These are phyloP conservation scores for Ramaria sp. DNA, from an alignment of 768 basidiomycete genomes.

Conservation along the genomic window DNA sequence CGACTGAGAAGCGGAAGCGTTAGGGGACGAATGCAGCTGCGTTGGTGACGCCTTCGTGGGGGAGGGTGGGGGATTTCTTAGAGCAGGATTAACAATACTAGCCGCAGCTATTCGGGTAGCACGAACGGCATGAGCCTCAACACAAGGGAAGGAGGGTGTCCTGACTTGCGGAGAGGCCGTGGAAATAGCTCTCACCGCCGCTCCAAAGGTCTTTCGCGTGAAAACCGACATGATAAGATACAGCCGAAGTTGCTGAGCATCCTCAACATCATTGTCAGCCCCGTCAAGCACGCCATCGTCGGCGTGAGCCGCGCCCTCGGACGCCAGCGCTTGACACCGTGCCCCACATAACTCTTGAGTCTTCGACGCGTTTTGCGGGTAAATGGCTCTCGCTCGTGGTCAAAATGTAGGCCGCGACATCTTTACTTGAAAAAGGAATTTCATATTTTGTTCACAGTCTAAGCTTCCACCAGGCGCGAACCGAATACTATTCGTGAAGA, in stretches of 20 bases:
- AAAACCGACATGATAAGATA: not conserved
- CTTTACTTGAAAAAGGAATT: not conserved
- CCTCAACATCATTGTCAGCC: not conserved
- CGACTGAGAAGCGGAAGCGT: not conserved
- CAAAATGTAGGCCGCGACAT: not conserved
- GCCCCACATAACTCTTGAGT: not conserved
- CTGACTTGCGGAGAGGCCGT: not conserved
- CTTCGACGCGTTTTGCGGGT: not conserved
- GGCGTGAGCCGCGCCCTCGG: not conserved
- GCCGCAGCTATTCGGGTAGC: slow-evolving; percentile 41
- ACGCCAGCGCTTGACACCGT: not conserved
- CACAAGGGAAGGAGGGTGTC: slow-evolving; percentile 50
- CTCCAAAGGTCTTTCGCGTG: not conserved
- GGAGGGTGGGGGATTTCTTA: slow-evolving; percentile 15
- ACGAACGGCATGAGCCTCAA: slow-evolving; percentile 69
- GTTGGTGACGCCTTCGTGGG: slow-evolving; percentile 2
- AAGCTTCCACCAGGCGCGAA: slow-evolving; percentile 91
- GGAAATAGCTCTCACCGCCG: not conserved
- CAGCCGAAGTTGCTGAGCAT: not conserved
- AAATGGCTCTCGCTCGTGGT: slow-evolving; percentile 8
- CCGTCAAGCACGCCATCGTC: not conserved
- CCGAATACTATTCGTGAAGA: slow-evolving; percentile 87
- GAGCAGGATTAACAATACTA: too few species aligned
- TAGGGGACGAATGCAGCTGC: not conserved
- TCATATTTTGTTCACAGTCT: slow-evolving; percentile 31